Evolutionary conservation across 1,139 yeast species (phyloP).

Genomic region (Sugiyamaella xylanicola): DNA sequence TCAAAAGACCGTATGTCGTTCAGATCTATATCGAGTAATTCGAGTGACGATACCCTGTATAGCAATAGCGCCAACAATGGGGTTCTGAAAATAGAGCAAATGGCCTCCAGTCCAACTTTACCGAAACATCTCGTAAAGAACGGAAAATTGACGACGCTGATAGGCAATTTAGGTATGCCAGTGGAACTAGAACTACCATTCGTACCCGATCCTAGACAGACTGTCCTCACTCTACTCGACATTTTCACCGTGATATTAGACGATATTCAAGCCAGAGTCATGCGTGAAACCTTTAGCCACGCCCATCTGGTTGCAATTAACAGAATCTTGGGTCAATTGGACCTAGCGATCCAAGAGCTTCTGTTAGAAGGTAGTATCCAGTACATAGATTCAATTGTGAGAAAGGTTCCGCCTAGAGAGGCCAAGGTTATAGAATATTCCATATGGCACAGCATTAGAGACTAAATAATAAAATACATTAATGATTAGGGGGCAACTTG

Average conservation of each 20-base stretch:
- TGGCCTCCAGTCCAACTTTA: not conserved
- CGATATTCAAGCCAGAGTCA: slow-evolving; percentile 3
- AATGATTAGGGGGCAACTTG: too few species aligned
- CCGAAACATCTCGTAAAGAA: slow-evolving; percentile 14
- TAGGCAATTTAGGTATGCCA: not conserved
- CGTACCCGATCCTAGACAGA: slow-evolving; percentile 16
- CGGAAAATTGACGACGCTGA: not conserved
- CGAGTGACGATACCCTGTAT: not conserved
- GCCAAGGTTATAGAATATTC: not conserved
- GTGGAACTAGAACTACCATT: slow-evolving; percentile 3
- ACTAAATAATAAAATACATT: not conserved
- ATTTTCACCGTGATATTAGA: not conserved
- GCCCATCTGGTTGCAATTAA: slow-evolving; percentile 6
- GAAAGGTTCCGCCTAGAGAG: not conserved
- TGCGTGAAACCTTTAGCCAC: slow-evolving; percentile 1
- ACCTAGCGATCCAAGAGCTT: not conserved
- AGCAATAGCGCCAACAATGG: not conserved
- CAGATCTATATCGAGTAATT: not conserved
- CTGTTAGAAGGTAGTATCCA: slow-evolving; percentile 3
- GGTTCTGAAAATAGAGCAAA: not conserved
- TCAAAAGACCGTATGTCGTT: not conserved
- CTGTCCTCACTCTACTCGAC: slow-evolving; percentile 14
- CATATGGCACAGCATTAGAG: not conserved
- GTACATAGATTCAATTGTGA: slow-evolving; percentile 14
- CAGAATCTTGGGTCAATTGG: not conserved